These are phyloP conservation scores for Fusarium concolor DNA, from an alignment of 2,329 filamentous ascomycete species.

Conservation along the genomic window DNA sequence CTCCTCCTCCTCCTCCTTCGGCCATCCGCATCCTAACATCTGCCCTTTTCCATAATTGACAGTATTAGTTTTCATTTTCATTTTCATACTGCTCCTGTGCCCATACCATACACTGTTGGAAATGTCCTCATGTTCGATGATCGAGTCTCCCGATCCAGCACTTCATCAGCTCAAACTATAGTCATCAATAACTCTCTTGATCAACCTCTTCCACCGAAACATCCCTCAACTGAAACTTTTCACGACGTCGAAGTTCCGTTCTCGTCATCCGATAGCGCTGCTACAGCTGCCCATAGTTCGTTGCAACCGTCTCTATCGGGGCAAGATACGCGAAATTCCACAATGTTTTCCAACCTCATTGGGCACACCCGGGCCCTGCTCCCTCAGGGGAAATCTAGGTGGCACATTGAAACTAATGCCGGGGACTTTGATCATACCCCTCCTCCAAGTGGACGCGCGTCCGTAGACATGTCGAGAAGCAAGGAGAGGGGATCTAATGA, in stretches of 20 bases:
- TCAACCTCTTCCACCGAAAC: neutral
- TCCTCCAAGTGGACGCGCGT: conserved; percentile 48
- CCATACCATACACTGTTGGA: neutral
- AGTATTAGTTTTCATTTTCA: neutral
- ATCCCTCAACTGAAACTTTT: neutral
- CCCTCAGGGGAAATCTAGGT: conserved; percentile 27
- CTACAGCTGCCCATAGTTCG: neutral
- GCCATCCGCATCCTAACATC: conserved; percentile 14
- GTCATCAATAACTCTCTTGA: neutral
- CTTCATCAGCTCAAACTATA: conserved; percentile 7
- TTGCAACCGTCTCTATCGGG: neutral
- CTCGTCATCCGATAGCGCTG: neutral
- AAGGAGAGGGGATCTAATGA: conserved; percentile 15
- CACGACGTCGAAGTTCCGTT: neutral
- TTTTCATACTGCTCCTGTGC: conserved; percentile 2
- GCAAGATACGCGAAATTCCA: neutral
- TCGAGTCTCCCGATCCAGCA: conserved; percentile 3
- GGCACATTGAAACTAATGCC: conserved; percentile 32
- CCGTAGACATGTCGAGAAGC: conserved; percentile 38
- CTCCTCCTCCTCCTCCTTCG: conserved; percentile 1
- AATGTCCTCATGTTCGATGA: conserved; percentile 28
- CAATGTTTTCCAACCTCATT: conserved; percentile 44
- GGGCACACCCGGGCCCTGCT: conserved; percentile 39
- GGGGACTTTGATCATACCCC: conserved; percentile 52
- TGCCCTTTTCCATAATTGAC: conserved; percentile 1